phyloP scores from a whole-genome alignment of 2,329 filamentous ascomycete genomes.

The Alternaria sp. region DNA sequence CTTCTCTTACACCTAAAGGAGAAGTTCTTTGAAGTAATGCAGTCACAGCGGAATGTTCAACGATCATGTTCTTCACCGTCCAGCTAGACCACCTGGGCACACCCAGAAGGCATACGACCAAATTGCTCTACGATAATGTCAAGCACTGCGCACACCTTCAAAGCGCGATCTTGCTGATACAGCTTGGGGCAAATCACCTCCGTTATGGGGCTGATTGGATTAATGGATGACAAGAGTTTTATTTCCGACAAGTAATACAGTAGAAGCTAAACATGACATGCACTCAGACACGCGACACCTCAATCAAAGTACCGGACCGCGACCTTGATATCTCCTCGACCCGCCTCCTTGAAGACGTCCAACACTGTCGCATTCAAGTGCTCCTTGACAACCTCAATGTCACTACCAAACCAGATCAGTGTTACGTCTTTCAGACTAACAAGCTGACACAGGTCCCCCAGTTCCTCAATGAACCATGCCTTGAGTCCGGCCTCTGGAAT shows the following conservation, averaged over 20 bases:
- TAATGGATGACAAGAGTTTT: not conserved
- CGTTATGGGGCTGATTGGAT: not conserved
- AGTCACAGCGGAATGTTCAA: not conserved
- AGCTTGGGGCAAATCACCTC: fast-evolving
- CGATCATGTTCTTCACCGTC: not conserved
- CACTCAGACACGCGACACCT: not conserved
- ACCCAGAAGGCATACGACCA: not conserved
- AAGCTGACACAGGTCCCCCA: not conserved
- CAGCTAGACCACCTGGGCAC: not conserved
- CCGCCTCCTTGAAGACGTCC: not conserved
- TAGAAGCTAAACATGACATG: not conserved
- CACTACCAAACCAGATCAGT: constrained; percentile 2
- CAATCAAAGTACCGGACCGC: not conserved
- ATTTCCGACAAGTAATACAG: not conserved
- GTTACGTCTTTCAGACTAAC: not conserved
- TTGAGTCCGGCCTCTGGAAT: constrained; percentile 1
- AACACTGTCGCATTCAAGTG: not conserved
- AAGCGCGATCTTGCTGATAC: not conserved
- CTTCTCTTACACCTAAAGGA: not conserved
- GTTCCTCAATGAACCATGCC: not conserved
- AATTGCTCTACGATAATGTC: not conserved
- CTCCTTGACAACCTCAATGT: not conserved
- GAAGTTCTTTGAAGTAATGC: not conserved
- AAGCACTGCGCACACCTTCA: not conserved
- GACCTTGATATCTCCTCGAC: not conserved